Evolutionary conservation across 352 stramenopile genomes (phyloP), one percentile per base, ranked within the genome.

Genomic region (Plasmopara muralis): DNA sequence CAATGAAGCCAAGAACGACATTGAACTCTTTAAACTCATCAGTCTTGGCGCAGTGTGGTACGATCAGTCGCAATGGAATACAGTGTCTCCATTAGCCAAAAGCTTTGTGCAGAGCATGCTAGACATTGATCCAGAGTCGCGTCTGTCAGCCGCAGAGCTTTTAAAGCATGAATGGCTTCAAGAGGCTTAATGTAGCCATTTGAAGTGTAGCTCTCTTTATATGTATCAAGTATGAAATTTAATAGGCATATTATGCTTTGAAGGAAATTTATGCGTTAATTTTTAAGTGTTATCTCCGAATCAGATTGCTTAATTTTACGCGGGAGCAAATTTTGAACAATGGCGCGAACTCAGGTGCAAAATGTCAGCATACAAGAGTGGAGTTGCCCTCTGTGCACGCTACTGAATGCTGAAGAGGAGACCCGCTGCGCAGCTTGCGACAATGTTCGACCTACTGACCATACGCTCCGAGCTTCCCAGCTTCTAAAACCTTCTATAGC

Each of bases 11-110:
- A 67, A 44, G n/a, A 83, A 60, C 55, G 62, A 81, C 47, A 51
- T 47, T 20, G 66, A 85, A 48, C 53, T 88, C 31, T 73, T 74
- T 60, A 77, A 82, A 30, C 93, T 93, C 53, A 97, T 97, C 57
- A 81, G 83, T 41, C 88, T 89, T 25, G 89, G 87, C 33, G 81
- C 95, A 33, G 82, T 96, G 56, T 89, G 94, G 79, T 97, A 96
- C 60, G 78, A 96, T 53, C 68, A 86, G 8, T 85, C 92, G 0
- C 84, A 92, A 58, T 97, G 89, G 89, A 44, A 62, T 13, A 39
- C 61, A 0, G 73, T 97, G n/a, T 93, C 79, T 14, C 63, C 76
- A 20, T 67, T 81, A 9, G 90, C 75, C 12, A 93, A 93, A 59
- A 75, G 79, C 45, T 82, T 98, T 43, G 93, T 97, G 56, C 73